These are phyloP conservation scores for Paramecium caudatum DNA, from an alignment of 73 alveolate genomes.

Conservation along the genomic window DNA sequence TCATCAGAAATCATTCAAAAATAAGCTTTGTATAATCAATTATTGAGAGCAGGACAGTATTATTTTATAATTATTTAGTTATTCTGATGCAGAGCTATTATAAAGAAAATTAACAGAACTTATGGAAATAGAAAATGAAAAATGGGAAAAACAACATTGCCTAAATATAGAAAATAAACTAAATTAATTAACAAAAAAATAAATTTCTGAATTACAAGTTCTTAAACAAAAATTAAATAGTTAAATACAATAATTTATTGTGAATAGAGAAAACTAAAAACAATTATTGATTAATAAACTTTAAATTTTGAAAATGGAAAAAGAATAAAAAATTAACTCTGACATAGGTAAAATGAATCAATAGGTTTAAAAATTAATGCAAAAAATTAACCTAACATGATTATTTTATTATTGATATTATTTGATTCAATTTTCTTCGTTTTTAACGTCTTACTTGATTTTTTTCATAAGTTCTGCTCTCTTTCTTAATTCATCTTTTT, in stretches of 20 bases:
- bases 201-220: conserved; percentile 50
- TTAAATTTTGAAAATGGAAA: background rate
- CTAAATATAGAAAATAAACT: conserved; percentile 37
- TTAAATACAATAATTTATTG: conserved; percentile 28
- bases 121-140: background rate
- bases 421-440: background rate
- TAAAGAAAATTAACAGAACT: conserved; percentile 3
- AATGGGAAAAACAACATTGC: conserved; percentile 35
- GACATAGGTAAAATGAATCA: conserved; percentile 32
- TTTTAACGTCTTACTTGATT: background rate
- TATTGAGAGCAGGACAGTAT: conserved; percentile 66
- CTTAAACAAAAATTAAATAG: conserved; percentile 22
- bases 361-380: background rate
- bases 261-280: conserved; percentile 46
- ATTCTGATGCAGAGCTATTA: conserved; percentile 29
- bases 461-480: conserved; percentile 53
- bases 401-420: background rate
- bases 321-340: background rate
- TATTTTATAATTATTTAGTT: background rate
- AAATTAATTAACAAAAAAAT: conserved; percentile 52
- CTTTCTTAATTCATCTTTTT: conserved; percentile 54
- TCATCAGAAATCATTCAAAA: conserved; percentile 38
- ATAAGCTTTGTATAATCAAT: conserved; percentile 50
- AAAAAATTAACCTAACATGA: background rate
- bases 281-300: background rate